Evolutionary conservation across 164 flowering plant species (phyloP).

Genomic region (Magnolia changhungtana): DNA sequence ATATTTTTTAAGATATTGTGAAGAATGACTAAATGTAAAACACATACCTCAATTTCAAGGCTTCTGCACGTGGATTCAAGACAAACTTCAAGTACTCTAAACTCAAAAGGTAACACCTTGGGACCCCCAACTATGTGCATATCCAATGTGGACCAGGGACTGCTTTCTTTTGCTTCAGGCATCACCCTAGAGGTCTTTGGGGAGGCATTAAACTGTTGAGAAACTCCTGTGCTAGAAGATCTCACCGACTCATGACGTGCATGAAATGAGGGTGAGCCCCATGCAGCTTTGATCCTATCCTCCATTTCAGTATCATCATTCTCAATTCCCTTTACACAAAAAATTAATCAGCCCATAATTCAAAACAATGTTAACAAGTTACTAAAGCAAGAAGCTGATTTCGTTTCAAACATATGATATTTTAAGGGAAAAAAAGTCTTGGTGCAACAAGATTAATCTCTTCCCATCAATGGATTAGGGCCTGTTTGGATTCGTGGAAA

Average conservation of each 20-base stretch:
- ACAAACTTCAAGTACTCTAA: conserved; percentile 46
- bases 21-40: not conserved
- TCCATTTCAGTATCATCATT: not conserved
- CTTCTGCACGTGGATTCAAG: conserved; percentile 46
- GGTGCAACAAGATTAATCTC: too few species aligned
- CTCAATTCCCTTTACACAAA: not conserved
- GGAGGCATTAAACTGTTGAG: not conserved
- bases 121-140: conserved; percentile 14
- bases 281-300: conserved; percentile 3
- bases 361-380: too few species aligned
- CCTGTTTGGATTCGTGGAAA: too few species aligned
- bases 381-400: too few species aligned
- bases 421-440: too few species aligned
- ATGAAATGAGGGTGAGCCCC: not conserved
- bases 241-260: not conserved
- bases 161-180: not conserved
- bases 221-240: not conserved
- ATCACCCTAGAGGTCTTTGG: too few species aligned
- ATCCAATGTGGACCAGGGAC: not conserved
- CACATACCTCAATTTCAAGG: conserved; percentile 40
- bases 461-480: too few species aligned
- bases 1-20: too few species aligned
- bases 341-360: too few species aligned
- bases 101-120: conserved; percentile 41
- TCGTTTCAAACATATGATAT: too few species aligned